Conservation (phyloP, 352 stramenopile genomes). For the Thalassiosira exigua region DNA sequence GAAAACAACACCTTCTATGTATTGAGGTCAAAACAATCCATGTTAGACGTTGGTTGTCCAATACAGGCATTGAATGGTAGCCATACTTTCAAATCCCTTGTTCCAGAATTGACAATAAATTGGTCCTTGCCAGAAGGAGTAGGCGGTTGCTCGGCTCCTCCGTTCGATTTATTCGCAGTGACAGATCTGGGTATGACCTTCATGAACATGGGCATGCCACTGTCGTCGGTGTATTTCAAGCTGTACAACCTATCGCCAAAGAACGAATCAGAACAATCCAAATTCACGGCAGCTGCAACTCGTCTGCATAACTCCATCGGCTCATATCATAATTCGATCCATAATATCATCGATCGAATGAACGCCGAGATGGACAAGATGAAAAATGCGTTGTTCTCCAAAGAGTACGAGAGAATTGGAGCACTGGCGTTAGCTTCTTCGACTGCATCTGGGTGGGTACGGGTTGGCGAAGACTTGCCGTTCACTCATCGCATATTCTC, state of each 20-base stretch:
- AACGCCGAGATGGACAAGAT: conserved; percentile 56
- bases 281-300: conserved; percentile 28
- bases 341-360: conserved; percentile 26
- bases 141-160: conserved; percentile 14
- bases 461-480: conserved; percentile 60
- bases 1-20: conserved; percentile 28
- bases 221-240: conserved; percentile 57
- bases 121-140: conserved; percentile 17
- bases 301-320: conserved; percentile 38
- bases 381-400: conserved; percentile 55
- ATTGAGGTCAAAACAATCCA: conserved; percentile 20
- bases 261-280: conserved; percentile 33
- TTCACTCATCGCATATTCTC: conserved; percentile 68
- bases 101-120: conserved; percentile 33
- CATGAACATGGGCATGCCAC: conserved; percentile 37
- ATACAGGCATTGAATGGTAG: neutral
- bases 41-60: neutral
- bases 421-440: conserved; percentile 62
- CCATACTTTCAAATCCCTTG: conserved; percentile 24
- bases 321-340: conserved; percentile 46
- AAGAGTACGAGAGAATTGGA: conserved; percentile 71
- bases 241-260: conserved; percentile 49
- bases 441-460: conserved; percentile 68
- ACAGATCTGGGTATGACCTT: conserved; percentile 34
- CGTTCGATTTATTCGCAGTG: conserved; percentile 42